Evolutionary conservation across 306 rosid genomes (phyloP).

Genomic region (Elaeagnus macrophylla): DNA sequence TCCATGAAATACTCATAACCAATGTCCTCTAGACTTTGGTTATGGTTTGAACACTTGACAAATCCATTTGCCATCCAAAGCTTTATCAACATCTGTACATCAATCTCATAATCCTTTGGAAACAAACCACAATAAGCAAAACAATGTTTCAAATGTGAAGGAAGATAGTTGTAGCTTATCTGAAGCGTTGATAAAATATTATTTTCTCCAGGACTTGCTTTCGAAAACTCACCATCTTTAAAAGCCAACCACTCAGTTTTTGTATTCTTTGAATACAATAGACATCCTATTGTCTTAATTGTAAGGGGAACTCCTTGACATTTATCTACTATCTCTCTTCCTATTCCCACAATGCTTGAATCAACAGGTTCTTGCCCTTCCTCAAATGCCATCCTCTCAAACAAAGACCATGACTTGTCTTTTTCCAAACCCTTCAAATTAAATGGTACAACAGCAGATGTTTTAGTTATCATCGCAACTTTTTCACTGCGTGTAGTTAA

Average conservation of each 20-base stretch:
- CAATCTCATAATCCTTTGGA: conserved; percentile 23
- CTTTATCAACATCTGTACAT: conserved; percentile 15
- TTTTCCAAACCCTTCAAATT: not conserved
- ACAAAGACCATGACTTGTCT: not conserved
- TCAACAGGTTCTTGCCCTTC: not conserved
- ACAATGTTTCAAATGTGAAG: conserved; percentile 28
- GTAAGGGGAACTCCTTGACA: conserved; percentile 13
- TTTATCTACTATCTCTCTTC: not conserved
- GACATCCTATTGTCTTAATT: conserved; percentile 21
- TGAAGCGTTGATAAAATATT: conserved; percentile 19
- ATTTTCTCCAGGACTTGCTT: conserved; percentile 9
- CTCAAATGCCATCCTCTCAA: not conserved
- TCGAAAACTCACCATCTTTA: conserved; percentile 24
- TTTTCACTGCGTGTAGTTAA: conserved; percentile 10
- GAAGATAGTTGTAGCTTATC: conserved; percentile 15
- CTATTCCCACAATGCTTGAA: not conserved
- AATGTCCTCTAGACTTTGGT: conserved; percentile 25
- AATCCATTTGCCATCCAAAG: conserved; percentile 40
- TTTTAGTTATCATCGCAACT: not conserved
- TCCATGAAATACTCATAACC: conserved; percentile 30
- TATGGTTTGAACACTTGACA: conserved; percentile 11
- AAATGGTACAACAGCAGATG: not conserved
- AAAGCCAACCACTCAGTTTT: conserved; percentile 24
- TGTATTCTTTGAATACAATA: conserved; percentile 19
- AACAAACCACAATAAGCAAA: conserved; percentile 33